Evolutionary conservation across 768 basidiomycete genomes (phyloP), one percentile per base, ranked within the genome.

Genomic region (Tulasnella sp.): DNA sequence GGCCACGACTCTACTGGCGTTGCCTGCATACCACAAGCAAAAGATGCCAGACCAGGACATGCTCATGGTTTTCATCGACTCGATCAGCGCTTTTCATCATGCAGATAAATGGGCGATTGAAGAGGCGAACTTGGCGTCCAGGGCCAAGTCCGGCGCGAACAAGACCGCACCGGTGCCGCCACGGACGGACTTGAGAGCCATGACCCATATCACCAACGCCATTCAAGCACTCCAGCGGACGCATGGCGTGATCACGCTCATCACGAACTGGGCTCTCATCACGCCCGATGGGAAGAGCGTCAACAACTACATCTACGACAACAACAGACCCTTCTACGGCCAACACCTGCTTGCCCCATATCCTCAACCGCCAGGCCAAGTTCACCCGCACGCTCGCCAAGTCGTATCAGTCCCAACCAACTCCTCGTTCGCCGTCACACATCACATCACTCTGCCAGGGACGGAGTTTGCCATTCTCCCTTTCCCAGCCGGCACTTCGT

Each of bases 1-100:
- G 59, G 90, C 90, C 62, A 83, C 84, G 5, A 88, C 90, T 14
- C 81, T 95, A 74, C 78, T 82, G 26, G 79, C 85, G 75, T 82
- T 95, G 19, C 83, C 87, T 16, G 77, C 78, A 3, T 88, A 88
- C 76, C 86, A 89, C 75, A 77, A 80, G 3, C 77, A 78, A 19
- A 79, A 82, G 68, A 82, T 88, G 73, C 82, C 84, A 37, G 79
- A 85, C 52, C 79, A 81, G 37, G 87, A 88, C 73, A 83, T 94
- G 12, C 88, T 87, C 6, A 76, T 92, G 69, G 79, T 95, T 41
- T 86, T 86, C 11, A 81, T 94, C 62, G 92, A 95, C 79, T 92
- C 91, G 16, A 79, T 92, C 72, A 89, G 88, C 77, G 78, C 90
- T 0, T 91, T 89, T 77, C 86, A 91, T 79, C 94, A 93, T 92